phyloP scores from a whole-genome alignment of 768 basidiomycete species.

The Mycena sanguinolenta region DNA sequence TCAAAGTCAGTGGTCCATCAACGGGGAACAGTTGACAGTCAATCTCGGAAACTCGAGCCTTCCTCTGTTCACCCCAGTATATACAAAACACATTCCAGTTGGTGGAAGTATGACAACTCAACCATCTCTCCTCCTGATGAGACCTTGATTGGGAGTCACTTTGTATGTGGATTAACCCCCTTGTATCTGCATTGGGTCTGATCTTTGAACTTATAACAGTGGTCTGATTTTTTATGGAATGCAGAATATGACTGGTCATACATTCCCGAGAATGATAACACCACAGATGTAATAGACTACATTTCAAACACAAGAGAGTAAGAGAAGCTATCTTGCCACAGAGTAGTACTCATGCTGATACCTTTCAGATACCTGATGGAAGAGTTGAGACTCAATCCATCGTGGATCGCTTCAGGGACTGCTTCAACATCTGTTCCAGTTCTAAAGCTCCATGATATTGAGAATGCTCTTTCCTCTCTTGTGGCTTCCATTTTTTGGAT shows the following conservation, averaged over 20 bases:
- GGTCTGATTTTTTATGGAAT: not conserved
- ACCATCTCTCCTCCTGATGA: not conserved
- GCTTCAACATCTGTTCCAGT: constrained; percentile 1
- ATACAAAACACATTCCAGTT: constrained; percentile 1
- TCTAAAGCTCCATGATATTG: not conserved
- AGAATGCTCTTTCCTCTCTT: constrained; percentile 1
- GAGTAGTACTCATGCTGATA: not conserved
- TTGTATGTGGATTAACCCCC: not conserved
- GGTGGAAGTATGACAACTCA: not conserved
- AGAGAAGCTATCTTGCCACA: not conserved
- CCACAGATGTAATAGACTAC: not conserved
- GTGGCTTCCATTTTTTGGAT: not conserved
- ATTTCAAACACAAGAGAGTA: not conserved
- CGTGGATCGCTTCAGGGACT: not conserved
- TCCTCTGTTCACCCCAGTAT: constrained; percentile 1
- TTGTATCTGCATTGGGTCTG: not conserved
- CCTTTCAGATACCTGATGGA: constrained; percentile 2
- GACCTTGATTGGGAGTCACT: not conserved
- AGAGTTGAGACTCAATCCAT: not conserved
- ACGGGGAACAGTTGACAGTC: not conserved
- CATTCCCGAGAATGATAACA: not conserved
- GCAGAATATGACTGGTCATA: not conserved
- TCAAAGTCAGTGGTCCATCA: constrained; percentile 3
- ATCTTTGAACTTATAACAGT: not conserved
- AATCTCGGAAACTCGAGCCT: not conserved